Conservation (phyloP, 1,284 basidiomycete genomes). For the Cryptococcus jaspeensis region DNA sequence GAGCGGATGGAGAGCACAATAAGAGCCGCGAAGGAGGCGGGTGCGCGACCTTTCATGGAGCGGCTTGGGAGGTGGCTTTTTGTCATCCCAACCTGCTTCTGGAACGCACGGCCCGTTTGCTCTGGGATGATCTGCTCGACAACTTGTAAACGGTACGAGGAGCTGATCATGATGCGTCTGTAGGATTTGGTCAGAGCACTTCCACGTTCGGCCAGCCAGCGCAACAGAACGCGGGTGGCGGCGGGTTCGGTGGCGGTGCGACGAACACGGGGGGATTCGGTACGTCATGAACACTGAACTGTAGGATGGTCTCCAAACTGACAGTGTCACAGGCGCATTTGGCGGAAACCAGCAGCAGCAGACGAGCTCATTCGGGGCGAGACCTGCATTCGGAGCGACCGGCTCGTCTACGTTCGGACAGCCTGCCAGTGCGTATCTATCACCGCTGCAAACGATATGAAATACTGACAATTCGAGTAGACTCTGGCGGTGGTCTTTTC, state of each 20-base stretch:
- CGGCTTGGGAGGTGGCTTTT: no score
- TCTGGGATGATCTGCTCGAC: no score
- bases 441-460: background rate
- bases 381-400: constrained; percentile 42
- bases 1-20: background rate
- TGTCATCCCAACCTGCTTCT: no score
- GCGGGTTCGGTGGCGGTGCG: constrained; percentile 50
- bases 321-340: constrained; percentile 21
- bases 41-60: no score
- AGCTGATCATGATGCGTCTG: constrained; percentile 51
- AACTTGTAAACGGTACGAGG: background rate
- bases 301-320: background rate
- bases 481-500: constrained; percentile 33
- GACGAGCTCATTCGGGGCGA: constrained; percentile 34
- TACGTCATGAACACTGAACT: constrained; percentile 7
- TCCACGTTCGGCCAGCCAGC: constrained; percentile 32
- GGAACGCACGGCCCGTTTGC: no score
- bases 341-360: constrained; percentile 20
- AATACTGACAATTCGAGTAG: constrained; percentile 1
- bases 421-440: background rate
- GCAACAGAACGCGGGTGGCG: constrained; percentile 60
- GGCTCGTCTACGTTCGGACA: constrained; percentile 45
- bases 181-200: constrained; percentile 54
- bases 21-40: no score
- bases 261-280: constrained; percentile 31